A percentile compares a stretch with the other conserved stretches of the same genome.
Evolutionary conservation across 768 basidiomycete species (phyloP).

Genomic region (Lanmaoa rubissima): DNA sequence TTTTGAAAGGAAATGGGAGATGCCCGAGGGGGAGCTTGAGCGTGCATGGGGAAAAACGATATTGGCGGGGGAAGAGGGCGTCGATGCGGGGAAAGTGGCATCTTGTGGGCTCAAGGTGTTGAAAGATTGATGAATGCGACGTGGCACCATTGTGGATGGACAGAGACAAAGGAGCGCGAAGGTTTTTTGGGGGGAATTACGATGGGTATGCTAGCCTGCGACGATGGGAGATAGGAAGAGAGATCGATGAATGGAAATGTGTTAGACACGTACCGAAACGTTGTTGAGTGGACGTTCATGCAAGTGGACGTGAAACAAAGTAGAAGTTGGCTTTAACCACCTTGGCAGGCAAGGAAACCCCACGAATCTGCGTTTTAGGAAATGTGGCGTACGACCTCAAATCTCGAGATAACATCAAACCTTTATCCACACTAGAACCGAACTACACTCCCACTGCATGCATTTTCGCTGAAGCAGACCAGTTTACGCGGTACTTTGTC

Average conservation of each 20-base stretch:
- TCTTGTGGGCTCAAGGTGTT: slow-evolving; percentile 43
- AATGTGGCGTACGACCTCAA: slow-evolving; percentile 18
- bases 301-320: slow-evolving; percentile 21
- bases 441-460: not conserved
- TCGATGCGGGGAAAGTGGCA: slow-evolving; percentile 17
- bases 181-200: slow-evolving; percentile 7
- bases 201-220: not conserved
- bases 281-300: slow-evolving; percentile 8
- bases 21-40: slow-evolving; percentile 61
- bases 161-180: slow-evolving; percentile 10
- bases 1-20: slow-evolving; percentile 63
- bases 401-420: not conserved
- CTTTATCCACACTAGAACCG: not conserved
- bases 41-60: slow-evolving; percentile 45
- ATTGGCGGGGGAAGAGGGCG: slow-evolving; percentile 35
- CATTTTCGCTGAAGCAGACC: not conserved
- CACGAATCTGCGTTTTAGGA: slow-evolving; percentile 18
- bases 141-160: slow-evolving; percentile 44
- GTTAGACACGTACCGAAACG: slow-evolving; percentile 9
- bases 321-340: not conserved
- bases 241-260: not conserved
- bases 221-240: not conserved
- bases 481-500: not conserved
- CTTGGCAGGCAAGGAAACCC: not conserved
- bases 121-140: slow-evolving; percentile 41